Conservation (phyloP, 768 basidiomycete genomes). For the Rhodotorula kratochvilovae region DNA sequence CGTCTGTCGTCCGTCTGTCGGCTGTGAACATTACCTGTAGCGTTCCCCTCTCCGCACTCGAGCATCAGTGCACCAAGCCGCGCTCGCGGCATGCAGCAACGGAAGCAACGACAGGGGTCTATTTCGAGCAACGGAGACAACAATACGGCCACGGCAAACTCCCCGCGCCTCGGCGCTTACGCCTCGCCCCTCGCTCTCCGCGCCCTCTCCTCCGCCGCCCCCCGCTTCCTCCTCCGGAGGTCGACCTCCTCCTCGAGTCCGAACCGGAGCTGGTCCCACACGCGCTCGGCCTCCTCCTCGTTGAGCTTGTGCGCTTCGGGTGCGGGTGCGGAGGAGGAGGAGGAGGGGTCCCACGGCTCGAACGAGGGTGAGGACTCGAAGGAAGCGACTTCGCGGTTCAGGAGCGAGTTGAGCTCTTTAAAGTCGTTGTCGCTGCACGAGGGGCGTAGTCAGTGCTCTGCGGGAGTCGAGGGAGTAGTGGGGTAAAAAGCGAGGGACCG, state of each 20-base stretch:
- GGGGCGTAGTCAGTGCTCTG: too few relatives aligned
- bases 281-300: constrained; percentile 22
- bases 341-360: constrained; percentile 29
- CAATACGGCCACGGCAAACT: not conserved
- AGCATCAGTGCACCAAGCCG: too few relatives aligned
- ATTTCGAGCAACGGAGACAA: not conserved
- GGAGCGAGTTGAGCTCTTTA: constrained; percentile 40
- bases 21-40: too few relatives aligned
- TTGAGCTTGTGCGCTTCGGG: constrained; percentile 6
- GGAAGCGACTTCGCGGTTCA: constrained; percentile 38
- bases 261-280: constrained; percentile 17
- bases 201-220: constrained; percentile 33
- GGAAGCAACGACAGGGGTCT: too few relatives aligned
- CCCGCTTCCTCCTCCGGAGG: constrained; percentile 23
- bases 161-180: not conserved
- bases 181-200: not conserved
- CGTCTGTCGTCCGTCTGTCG: too few relatives aligned
- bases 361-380: constrained; percentile 24
- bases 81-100: too few relatives aligned
- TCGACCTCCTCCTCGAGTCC: constrained; percentile 33
- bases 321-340: not conserved
- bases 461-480: too few relatives aligned
- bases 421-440: constrained; percentile 26
- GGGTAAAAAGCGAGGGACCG: too few relatives aligned
- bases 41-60: too few relatives aligned